Evolutionary conservation across 192 early-diverging fungal genomes (phyloP), one percentile per base, ranked within the genome.

Genomic region (Linnemannia zychae): DNA sequence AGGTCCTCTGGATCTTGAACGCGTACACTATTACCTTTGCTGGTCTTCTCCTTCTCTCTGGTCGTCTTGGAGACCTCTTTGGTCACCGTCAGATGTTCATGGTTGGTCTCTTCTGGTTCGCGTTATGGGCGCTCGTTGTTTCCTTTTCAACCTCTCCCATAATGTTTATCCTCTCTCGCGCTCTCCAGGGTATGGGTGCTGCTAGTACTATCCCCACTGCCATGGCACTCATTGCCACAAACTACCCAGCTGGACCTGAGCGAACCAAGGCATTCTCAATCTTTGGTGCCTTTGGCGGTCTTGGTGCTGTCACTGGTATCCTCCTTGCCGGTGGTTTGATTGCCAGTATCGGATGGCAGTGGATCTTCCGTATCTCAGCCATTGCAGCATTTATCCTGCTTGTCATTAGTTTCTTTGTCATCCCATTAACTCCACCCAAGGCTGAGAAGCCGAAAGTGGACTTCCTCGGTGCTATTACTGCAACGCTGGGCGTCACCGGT

Each of bases 351-450:
- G 87, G 87, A n/a, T 88, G 87, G 87, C 11, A 33, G 17, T 88
- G 87, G 87, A 88, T 88, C 17, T 88, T 88, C 67, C 71, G 79
- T 33, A 63, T 88, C n/a, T 88, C 87, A 9, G 63, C 82, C 9
- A 75, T 88, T 65, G 74, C 68, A 7, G 79, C 71, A 1, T 78
- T 75, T 7, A 1, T 79, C 4, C 65, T 88, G 34, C 63, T 81
- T 24, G 24, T 68, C 1, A 57, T 85, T 2, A 80, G 72, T 3
- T 78, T 79, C 31, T 31, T 88, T 9, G 66, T 66, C 40, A 78
- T 88, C 24, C 82, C 87, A 0, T 1, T 72, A 0, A 46, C 76
- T 0, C 81, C 82, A 0, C 75, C 69, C 18, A 80, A 77, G 69
- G 49, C n/a, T 6, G 60, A 76, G 24, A 78, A 80, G 34, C 82